phyloP scores from a whole-genome alignment of 108 stramenopile species.

The Skeletonema grethae region DNA sequence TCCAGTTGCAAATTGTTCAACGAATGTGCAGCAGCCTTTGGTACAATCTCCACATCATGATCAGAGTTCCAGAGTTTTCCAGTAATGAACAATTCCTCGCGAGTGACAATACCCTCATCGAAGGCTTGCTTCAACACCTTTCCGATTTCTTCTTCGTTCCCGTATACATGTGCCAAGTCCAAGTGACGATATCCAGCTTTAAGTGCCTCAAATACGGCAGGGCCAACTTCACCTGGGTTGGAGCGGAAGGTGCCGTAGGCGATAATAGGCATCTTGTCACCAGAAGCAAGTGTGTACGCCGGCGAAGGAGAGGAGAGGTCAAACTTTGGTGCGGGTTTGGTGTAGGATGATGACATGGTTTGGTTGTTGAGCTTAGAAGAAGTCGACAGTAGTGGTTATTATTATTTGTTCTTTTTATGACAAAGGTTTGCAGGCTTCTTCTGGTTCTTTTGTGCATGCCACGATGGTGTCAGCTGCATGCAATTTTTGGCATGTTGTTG shows the following conservation, averaged over 20 bases:
- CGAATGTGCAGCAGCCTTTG: conserved; percentile 36
- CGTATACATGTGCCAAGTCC: conserved; percentile 74
- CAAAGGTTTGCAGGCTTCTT: too few species aligned
- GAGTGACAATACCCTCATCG: conserved; percentile 51
- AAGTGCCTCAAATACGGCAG: conserved; percentile 52
- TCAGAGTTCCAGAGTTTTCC: conserved; percentile 71
- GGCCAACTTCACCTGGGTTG: conserved; percentile 18
- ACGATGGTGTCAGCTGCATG: too few species aligned
- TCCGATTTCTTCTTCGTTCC: conserved; percentile 85
- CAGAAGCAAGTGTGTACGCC: neutral
- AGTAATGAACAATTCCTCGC: conserved; percentile 82
- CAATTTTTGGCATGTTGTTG: too few species aligned
- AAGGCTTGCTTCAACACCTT: conserved; percentile 64
- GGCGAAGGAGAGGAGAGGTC: neutral
- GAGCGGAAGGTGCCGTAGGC: conserved; percentile 47
- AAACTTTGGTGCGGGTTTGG: neutral
- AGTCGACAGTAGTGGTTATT: too few species aligned
- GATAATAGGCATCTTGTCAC: conserved; percentile 32
- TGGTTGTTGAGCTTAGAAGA: too few species aligned
- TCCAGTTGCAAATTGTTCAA: conserved; percentile 69
- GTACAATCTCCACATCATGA: conserved; percentile 61
- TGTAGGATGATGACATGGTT: conserved; percentile 4
- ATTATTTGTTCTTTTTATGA: too few species aligned
- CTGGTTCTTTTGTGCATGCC: too few species aligned
- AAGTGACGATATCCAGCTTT: conserved; percentile 59